phyloP scores from a whole-genome alignment of 1,284 basidiomycete genomes.

The Microbotryum lychnidis-dioicae region DNA sequence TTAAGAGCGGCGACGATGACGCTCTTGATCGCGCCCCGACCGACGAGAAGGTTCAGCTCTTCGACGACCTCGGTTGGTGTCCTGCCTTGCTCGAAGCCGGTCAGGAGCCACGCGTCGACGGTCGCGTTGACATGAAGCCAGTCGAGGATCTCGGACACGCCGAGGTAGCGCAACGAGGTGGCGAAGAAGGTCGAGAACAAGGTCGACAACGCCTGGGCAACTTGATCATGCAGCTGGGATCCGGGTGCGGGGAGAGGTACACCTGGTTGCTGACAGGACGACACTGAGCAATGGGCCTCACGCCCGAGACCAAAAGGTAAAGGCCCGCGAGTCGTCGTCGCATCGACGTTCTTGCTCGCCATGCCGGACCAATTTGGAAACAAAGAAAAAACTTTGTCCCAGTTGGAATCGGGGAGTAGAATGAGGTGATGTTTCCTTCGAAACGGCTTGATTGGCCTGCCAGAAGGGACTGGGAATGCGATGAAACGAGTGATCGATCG shows the following conservation, averaged over 20 bases:
- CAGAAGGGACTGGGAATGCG: too few species aligned
- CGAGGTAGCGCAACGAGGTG: constrained; percentile 25
- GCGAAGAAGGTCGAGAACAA: constrained; percentile 28
- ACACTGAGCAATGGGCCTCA: constrained; percentile 13
- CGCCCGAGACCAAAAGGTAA: constrained; percentile 26
- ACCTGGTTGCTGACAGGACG: constrained; percentile 16
- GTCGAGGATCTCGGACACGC: constrained; percentile 28
- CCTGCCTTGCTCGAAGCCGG: constrained; percentile 23
- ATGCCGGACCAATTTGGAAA: too few species aligned
- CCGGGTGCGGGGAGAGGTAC: constrained; percentile 15
- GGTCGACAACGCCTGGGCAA: constrained; percentile 13
- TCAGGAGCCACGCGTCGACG: constrained; percentile 28
- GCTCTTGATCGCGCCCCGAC: constrained; percentile 17
- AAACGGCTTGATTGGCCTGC: too few species aligned
- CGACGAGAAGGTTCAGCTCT: constrained; percentile 25
- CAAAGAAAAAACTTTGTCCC: too few species aligned
- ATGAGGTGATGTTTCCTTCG: too few species aligned
- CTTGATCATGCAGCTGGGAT: constrained; percentile 18
- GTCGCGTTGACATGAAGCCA: constrained; percentile 25
- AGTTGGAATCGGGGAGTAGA: too few species aligned
- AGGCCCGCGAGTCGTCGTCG: neutral
- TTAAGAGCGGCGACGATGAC: constrained; percentile 23
- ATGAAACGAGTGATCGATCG: too few species aligned
- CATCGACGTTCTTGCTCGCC: too few species aligned
- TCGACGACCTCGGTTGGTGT: constrained; percentile 16